Conservation (phyloP, 371 early-diverging fungal species). For the Aphelidium insulamus region DNA sequence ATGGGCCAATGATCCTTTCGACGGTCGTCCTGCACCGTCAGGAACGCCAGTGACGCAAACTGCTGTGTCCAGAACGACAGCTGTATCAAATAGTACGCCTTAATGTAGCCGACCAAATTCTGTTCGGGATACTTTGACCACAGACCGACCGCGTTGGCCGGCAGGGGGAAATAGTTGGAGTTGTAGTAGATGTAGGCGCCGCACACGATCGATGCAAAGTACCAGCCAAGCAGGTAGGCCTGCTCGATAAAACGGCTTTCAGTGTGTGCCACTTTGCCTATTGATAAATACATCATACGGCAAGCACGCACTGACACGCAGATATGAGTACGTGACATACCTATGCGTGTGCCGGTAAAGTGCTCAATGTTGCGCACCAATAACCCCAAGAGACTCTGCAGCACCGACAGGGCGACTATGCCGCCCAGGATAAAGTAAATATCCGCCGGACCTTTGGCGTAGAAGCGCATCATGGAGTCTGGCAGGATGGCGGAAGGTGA, state of each 20-base stretch:
- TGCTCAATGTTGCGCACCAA: conserved; percentile 23
- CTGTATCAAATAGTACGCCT: conserved; percentile 42
- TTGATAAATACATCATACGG: not conserved
- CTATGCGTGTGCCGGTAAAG: conserved; percentile 19
- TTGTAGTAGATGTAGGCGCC: conserved; percentile 15
- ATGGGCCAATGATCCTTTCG: conserved; percentile 48
- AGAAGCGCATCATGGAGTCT: conserved; percentile 4
- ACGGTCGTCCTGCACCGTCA: conserved; percentile 38
- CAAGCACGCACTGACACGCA: not conserved
- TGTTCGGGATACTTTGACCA: conserved; percentile 38
- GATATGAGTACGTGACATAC: conserved; percentile 2
- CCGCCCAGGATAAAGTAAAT: conserved; percentile 32
- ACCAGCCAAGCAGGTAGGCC: not conserved
- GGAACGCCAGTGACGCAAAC: no score
- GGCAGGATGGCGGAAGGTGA: no score
- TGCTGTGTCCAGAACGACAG: conserved; percentile 52
- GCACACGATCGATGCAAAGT: not conserved
- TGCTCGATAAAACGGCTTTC: conserved; percentile 2
- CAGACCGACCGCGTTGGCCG: conserved; percentile 34
- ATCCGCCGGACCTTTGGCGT: conserved; percentile 28
- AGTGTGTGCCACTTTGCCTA: not conserved
- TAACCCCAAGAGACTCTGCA: conserved; percentile 33
- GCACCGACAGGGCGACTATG: conserved; percentile 40
- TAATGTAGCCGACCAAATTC: conserved; percentile 25
- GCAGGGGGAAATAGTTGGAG: conserved; percentile 36